phyloP scores from a whole-genome alignment of 352 stramenopile genomes.

The Phytophthora pseudosyringae region DNA sequence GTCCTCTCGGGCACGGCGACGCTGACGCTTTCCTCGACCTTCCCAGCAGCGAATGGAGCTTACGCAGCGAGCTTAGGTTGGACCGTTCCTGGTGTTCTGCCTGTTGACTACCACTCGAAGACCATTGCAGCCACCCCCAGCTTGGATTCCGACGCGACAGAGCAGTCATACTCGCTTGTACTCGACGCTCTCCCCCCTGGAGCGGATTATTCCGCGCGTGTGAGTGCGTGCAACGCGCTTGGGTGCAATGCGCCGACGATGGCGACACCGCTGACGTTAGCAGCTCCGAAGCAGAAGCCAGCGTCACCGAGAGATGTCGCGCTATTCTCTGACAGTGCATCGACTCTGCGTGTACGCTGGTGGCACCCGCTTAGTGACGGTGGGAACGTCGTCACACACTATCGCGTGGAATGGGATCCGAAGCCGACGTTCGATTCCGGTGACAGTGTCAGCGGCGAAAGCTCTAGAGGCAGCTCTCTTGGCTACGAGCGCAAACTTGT shows the following conservation, averaged over 20 bases:
- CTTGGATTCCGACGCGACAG: neutral
- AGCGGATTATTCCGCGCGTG: slow-evolving; percentile 82
- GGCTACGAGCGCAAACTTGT: slow-evolving; percentile 82
- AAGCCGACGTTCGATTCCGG: slow-evolving; percentile 85
- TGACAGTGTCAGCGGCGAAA: slow-evolving; percentile 24
- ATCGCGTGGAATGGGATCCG: slow-evolving; percentile 95
- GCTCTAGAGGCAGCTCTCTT: slow-evolving; percentile 63
- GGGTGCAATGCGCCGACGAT: slow-evolving; percentile 87
- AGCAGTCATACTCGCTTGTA: slow-evolving; percentile 27
- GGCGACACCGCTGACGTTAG: slow-evolving; percentile 74
- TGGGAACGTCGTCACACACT: slow-evolving; percentile 93
- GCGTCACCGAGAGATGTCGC: slow-evolving; percentile 81
- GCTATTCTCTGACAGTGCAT: slow-evolving; percentile 72
- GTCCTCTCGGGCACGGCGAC: slow-evolving; percentile 36
- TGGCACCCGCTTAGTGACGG: slow-evolving; percentile 91
- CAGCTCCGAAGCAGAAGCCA: slow-evolving; percentile 88
- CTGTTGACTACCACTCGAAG: slow-evolving; percentile 61
- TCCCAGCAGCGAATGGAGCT: slow-evolving; percentile 39
- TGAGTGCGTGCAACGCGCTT: slow-evolving; percentile 91
- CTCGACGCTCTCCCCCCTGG: slow-evolving; percentile 68
- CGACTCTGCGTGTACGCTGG: slow-evolving; percentile 88
- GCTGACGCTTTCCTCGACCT: slow-evolving; percentile 59
- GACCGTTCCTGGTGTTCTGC: slow-evolving; percentile 67
- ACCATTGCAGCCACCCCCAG: slow-evolving; percentile 17
- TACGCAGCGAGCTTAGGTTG: slow-evolving; percentile 61